These are phyloP conservation scores for Cyclotella sp. DNA, from an alignment of 108 stramenopile species.

Conservation along the genomic window DNA sequence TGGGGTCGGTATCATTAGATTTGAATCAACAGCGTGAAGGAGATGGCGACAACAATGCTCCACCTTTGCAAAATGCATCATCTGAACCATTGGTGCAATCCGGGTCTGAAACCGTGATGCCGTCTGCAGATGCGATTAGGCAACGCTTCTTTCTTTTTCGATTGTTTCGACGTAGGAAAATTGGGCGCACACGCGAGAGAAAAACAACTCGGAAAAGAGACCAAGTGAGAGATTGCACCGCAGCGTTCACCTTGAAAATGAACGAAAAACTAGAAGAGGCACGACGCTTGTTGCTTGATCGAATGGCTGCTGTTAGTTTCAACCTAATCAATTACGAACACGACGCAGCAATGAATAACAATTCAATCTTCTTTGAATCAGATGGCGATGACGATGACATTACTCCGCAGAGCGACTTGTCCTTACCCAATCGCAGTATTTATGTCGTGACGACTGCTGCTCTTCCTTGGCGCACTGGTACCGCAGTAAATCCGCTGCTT, in stretches of 20 bases:
- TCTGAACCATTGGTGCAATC: background rate
- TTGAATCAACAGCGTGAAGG: background rate
- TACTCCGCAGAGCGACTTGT: slow-evolving; percentile 69
- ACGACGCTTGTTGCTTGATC: slow-evolving; percentile 59
- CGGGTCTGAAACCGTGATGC: background rate
- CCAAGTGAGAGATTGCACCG: slow-evolving; percentile 21
- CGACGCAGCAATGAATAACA: slow-evolving; percentile 58
- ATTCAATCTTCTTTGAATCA: slow-evolving; percentile 19
- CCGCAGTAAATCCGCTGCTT: slow-evolving; percentile 86
- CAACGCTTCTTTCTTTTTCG: slow-evolving; percentile 6
- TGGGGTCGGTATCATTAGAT: background rate
- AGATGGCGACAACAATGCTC: too few relatives aligned
- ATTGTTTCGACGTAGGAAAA: background rate
- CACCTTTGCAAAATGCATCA: background rate
- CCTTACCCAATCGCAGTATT: slow-evolving; percentile 61
- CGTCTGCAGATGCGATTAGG: background rate
- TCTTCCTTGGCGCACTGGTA: slow-evolving; percentile 90
- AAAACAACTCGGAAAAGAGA: slow-evolving; percentile 10
- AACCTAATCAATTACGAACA: slow-evolving; percentile 60
- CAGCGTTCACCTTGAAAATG: slow-evolving; percentile 34
- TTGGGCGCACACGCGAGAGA: background rate
- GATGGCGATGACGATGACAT: slow-evolving; percentile 57
- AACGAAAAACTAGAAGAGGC: slow-evolving; percentile 52
- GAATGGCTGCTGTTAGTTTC: slow-evolving; percentile 65
- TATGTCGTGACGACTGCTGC: slow-evolving; percentile 87